Base-by-base conservation (phyloP, 2,329 filamentous ascomycete species). In the Trichophyton equinum region DNA sequence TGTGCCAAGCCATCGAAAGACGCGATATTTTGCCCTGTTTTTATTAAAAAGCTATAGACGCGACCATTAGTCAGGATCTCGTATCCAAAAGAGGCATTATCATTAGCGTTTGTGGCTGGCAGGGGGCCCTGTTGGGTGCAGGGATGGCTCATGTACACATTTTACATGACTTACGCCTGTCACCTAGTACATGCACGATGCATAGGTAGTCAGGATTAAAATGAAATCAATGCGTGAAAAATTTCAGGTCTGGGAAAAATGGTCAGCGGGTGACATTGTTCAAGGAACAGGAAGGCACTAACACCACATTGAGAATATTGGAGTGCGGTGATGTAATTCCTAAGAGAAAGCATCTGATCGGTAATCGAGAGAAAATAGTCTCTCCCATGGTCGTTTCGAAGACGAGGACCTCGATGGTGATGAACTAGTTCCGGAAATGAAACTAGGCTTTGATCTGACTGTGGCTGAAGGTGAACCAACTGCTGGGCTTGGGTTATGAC, bases 351-450 rank as follows among this genome's bases (percentile, higher is more conserved):
- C 51, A 30, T 55, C 51, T 27, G 71, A 64, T 18, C 71, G 71
- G 68, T 75, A 77, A 58, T 77, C 74, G 59, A 77, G 68, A 58
- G 73, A 76, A 69, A 74, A 76, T 13, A 77, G 59, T 59, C 72
- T 76, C 64, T 76, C 74, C 74, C 74, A 77, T 27, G 73, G 70
- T 4, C 72, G 69, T 51, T 66, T 68, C 6, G 65, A 60, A 20
- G 65, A 66, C 9, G 67, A 66, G n/a, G 70, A 68, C 42, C 63
- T 66, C 20, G 71, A 68, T 3, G 68, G 65, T 15, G 69, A 64
- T 7, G 51, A 36, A 18, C 51, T 55, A 1, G 30, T 27, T 2
- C 51, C 51, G 1, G 51, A 55, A 55, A 55, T 8, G 6, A 55
- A 18, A 30, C 51, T 55, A 13, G 25, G 6, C 11, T 27, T 44